These are phyloP conservation scores for Vigna unguiculata DNA, from an alignment of 306 rosid species.

Conservation along the genomic window DNA sequence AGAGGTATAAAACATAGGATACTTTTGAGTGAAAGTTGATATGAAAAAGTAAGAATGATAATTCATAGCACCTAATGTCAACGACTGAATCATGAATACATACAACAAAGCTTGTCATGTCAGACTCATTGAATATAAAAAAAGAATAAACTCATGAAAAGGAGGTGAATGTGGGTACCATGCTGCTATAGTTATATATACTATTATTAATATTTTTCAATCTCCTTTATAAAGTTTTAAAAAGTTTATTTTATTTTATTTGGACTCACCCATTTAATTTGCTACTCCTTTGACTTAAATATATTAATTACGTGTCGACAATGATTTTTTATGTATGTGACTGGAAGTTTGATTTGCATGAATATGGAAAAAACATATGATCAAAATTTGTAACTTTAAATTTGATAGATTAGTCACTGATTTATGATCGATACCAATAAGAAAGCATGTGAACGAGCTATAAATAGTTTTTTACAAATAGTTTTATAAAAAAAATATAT, in stretches of 20 bases:
- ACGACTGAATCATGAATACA: neutral
- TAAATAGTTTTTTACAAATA: no score
- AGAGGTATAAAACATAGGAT: neutral
- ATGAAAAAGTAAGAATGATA: neutral
- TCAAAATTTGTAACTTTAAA: no score
- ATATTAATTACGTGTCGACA: neutral
- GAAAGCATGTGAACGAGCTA: no score
- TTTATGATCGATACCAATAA: no score
- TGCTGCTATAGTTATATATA: constrained; percentile 8
- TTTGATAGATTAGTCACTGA: no score
- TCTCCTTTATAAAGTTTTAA: neutral
- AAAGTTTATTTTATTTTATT: neutral
- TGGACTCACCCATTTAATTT: neutral
- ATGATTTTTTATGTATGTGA: neutral
- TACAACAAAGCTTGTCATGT: neutral
- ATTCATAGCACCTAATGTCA: constrained; percentile 6
- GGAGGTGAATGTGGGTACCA: neutral
- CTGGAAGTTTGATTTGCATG: no score
- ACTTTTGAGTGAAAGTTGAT: neutral
- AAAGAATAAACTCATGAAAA: neutral
- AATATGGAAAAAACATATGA: no score
- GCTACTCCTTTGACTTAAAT: neutral
- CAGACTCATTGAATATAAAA: constrained; percentile 1
- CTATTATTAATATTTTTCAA: neutral
- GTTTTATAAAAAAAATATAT: no score